A percentile compares a stretch with the other conserved stretches of the same genome.
phyloP scores from a whole-genome alignment of 129 eudicot species.

The Glebionis coronaria region DNA sequence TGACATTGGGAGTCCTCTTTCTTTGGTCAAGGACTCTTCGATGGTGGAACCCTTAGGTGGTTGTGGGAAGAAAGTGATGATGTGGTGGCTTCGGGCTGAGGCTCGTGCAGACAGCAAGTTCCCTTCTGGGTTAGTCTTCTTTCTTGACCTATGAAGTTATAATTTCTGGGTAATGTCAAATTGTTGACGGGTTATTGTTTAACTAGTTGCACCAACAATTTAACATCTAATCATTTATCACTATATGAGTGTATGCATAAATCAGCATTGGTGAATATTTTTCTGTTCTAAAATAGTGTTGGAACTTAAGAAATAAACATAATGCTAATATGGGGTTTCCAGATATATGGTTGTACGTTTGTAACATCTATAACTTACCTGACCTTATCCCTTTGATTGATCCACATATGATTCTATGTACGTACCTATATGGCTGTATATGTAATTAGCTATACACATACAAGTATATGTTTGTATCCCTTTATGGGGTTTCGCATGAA shows the following conservation, averaged over 20 bases:
- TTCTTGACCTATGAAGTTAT: background rate
- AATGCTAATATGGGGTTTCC: slow-evolving; percentile 3
- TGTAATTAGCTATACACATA: background rate
- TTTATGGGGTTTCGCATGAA: slow-evolving; percentile 1
- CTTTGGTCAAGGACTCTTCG: slow-evolving; percentile 66
- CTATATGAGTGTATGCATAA: slow-evolving; percentile 3
- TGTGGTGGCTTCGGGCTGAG: slow-evolving; percentile 99
- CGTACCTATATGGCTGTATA: background rate
- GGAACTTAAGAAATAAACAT: slow-evolving; percentile 4
- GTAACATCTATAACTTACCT: slow-evolving; percentile 3
- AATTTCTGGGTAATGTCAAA: slow-evolving; percentile 10
- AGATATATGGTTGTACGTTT: background rate
- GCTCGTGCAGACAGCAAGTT: slow-evolving; percentile 97
- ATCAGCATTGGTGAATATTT: slow-evolving; percentile 5
- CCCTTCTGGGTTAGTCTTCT: slow-evolving; percentile 74
- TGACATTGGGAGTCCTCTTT: slow-evolving; percentile 72
- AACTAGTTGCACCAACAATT: background rate
- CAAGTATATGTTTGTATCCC: slow-evolving; percentile 1
- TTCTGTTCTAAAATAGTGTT: background rate
- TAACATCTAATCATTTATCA: slow-evolving; percentile 4
- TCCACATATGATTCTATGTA: background rate
- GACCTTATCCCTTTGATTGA: slow-evolving; percentile 13
- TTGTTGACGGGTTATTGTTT: slow-evolving; percentile 1
- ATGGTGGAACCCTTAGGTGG: slow-evolving; percentile 88
- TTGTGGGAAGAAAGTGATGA: slow-evolving; percentile 89